Conservation (phyloP, 2,329 filamentous ascomycete genomes). For the Xylariaceae sp. region DNA sequence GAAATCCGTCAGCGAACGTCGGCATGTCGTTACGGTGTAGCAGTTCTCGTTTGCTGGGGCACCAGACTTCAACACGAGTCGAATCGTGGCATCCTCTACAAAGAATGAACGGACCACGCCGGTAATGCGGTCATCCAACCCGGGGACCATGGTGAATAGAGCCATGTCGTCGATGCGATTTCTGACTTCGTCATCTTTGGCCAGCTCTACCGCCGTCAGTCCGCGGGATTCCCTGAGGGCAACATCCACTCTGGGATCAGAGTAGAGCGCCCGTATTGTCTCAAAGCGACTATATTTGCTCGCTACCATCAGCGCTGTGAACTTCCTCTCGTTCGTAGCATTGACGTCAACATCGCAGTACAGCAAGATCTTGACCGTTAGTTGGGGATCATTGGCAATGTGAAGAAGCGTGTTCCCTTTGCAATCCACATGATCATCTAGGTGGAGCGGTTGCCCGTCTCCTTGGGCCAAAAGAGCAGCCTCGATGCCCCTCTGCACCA, state of each 20-base stretch:
- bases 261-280: slow-evolving; percentile 82
- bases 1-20: slow-evolving; percentile 82
- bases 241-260: slow-evolving; percentile 80
- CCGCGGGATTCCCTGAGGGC: slow-evolving; percentile 79
- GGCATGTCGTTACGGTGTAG: slow-evolving; percentile 91
- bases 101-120: slow-evolving; percentile 94
- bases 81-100: slow-evolving; percentile 90
- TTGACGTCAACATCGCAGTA: slow-evolving; percentile 94
- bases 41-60: slow-evolving; percentile 75
- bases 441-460: slow-evolving; percentile 73
- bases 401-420: slow-evolving; percentile 96
- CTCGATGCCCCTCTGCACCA: slow-evolving; percentile 78
- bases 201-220: slow-evolving; percentile 88
- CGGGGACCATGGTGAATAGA: slow-evolving; percentile 68
- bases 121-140: slow-evolving; percentile 74
- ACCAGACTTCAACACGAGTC: slow-evolving; percentile 90
- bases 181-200: slow-evolving; percentile 94
- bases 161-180: slow-evolving; percentile 95
- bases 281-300: slow-evolving; percentile 97
- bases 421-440: slow-evolving; percentile 86
- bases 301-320: slow-evolving; percentile 94
- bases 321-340: slow-evolving; percentile 87
- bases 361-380: slow-evolving; percentile 70
- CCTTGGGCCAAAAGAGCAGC: slow-evolving; percentile 69
- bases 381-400: slow-evolving; percentile 78